Conservation (phyloP, 768 basidiomycete species). For the Naematelia encephala region DNA sequence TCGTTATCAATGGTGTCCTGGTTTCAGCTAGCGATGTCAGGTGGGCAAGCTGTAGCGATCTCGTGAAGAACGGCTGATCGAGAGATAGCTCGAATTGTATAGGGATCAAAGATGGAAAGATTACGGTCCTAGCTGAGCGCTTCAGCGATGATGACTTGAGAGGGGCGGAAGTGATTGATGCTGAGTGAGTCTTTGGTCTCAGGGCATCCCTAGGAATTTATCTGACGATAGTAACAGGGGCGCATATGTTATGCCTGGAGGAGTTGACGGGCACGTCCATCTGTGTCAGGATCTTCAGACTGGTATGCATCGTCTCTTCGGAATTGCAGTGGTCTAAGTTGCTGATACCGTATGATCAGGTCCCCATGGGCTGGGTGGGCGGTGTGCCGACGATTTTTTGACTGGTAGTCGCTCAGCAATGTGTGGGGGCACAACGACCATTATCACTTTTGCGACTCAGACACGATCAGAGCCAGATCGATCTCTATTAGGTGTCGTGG, state of each 20-base stretch:
- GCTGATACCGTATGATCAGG: conserved; percentile 8
- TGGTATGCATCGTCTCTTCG: too few species aligned
- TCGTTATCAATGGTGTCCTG: conserved; percentile 2
- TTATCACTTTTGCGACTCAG: conserved; percentile 6
- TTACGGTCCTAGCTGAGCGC: neutral
- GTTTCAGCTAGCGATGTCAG: conserved; percentile 6
- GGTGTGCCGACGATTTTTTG: neutral
- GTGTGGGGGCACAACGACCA: conserved; percentile 6
- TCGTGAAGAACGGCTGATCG: neutral
- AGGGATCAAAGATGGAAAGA: conserved; percentile 9
- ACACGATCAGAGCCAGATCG: conserved; percentile 3
- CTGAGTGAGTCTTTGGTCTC: neutral
- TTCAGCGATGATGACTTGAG: conserved; percentile 2
- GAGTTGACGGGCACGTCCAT: conserved; percentile 8
- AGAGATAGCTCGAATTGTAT: conserved; percentile 1
- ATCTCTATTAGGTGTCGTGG: neutral
- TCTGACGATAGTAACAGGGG: conserved; percentile 1
- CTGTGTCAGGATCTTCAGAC: conserved; percentile 11
- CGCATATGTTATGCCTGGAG: conserved; percentile 11
- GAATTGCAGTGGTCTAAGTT: too few species aligned
- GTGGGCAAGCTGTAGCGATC: too few species aligned
- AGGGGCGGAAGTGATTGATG: neutral
- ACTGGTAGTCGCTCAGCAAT: conserved; percentile 2
- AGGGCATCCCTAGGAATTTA: too few species aligned
- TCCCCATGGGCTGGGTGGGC: conserved; percentile 6